Evolutionary conservation across 1,284 basidiomycete species (phyloP).

Genomic region (Trichosporon asahii): DNA sequence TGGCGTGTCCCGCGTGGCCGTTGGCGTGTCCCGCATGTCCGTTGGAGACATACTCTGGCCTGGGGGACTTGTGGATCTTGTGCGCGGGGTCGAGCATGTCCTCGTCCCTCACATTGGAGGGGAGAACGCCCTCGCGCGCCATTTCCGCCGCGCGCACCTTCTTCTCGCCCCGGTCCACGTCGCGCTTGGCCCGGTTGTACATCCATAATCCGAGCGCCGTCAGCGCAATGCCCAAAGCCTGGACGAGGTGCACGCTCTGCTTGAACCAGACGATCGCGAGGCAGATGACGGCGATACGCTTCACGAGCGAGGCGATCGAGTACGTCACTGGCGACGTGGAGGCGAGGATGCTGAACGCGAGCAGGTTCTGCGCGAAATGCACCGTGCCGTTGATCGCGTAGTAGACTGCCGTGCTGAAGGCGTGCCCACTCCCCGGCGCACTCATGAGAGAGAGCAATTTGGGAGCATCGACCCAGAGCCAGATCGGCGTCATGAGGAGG

Average conservation of each 20-base stretch:
- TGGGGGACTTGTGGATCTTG: neutral
- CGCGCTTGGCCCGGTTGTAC: constrained; percentile 91
- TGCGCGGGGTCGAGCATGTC: constrained; percentile 34
- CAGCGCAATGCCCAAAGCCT: constrained; percentile 78
- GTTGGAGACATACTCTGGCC: neutral
- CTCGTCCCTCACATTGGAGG: constrained; percentile 40
- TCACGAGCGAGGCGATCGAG: constrained; percentile 95
- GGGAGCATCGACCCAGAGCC: constrained; percentile 80
- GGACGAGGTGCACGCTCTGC: constrained; percentile 77
- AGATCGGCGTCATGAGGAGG: constrained; percentile 88
- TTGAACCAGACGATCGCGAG: constrained; percentile 97
- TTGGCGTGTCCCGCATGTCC: neutral
- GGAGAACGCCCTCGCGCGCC: constrained; percentile 56
- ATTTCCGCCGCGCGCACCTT: constrained; percentile 74
- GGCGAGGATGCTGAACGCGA: constrained; percentile 92
- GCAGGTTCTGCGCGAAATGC: constrained; percentile 94
- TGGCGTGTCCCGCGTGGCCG: neutral
- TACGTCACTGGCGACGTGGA: constrained; percentile 98
- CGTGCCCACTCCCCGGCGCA: constrained; percentile 16
- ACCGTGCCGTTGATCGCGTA: constrained; percentile 90
- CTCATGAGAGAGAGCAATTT: constrained; percentile 57
- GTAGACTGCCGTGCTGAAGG: constrained; percentile 56
- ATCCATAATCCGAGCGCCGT: constrained; percentile 90
- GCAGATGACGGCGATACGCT: constrained; percentile 96
- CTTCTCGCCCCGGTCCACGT: constrained; percentile 89